Evolutionary conservation across 108 stramenopile species (phyloP).

Genomic region (Nitzschia putrida): DNA sequence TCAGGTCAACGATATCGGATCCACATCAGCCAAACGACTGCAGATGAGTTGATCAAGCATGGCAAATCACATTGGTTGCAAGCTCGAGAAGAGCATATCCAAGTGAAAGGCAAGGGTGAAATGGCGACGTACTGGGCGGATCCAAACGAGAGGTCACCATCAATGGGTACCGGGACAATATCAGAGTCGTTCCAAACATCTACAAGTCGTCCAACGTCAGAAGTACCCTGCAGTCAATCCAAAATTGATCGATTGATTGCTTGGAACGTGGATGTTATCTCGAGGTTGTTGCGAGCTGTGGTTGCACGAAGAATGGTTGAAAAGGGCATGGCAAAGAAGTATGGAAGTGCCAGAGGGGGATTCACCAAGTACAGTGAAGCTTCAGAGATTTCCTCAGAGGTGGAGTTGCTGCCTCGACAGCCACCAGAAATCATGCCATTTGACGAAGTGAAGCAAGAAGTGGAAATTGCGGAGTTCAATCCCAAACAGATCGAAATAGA

Average conservation of each 20-base stretch:
- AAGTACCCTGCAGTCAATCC: no score
- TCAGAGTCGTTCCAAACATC: neutral
- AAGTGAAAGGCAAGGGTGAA: conserved; percentile 13
- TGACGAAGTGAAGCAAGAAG: conserved; percentile 14
- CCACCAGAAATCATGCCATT: neutral
- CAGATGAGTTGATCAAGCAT: neutral
- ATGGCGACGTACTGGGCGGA: conserved; percentile 13
- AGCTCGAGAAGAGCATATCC: conserved; percentile 3
- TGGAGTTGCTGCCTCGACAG: neutral
- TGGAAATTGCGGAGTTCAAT: conserved; percentile 5
- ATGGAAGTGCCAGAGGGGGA: no score
- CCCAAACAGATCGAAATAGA: neutral
- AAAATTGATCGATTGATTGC: conserved; percentile 1
- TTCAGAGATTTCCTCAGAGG: neutral
- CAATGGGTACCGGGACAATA: neutral
- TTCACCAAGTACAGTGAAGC: no score
- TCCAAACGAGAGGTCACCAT: neutral
- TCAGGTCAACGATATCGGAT: neutral
- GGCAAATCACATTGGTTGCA: conserved; percentile 8
- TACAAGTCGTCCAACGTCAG: neutral
- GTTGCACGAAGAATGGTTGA: neutral
- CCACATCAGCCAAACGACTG: neutral
- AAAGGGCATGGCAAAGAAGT: no score
- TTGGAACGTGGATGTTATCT: conserved; percentile 3
- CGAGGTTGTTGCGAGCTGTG: neutral